These are phyloP conservation scores for Podosphaera aphanis DNA, from an alignment of 2,329 filamentous ascomycete genomes.

Conservation along the genomic window DNA sequence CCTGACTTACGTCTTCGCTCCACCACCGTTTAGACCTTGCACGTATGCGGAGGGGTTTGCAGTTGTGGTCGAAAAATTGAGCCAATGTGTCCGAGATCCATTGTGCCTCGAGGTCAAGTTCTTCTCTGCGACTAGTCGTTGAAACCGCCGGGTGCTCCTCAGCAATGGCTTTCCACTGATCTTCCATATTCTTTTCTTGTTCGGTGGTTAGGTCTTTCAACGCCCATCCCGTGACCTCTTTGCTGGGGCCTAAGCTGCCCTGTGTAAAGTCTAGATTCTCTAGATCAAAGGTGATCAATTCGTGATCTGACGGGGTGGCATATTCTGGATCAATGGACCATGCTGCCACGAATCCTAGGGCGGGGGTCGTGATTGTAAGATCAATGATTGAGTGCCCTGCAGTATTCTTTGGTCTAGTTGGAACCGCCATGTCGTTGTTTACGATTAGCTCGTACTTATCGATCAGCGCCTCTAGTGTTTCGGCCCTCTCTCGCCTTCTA, in stretches of 20 bases:
- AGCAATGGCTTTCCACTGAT: not conserved
- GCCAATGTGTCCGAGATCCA: not conserved
- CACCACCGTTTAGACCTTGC: not conserved
- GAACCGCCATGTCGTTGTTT: not conserved
- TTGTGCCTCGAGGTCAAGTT: not conserved
- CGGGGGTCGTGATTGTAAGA: not conserved
- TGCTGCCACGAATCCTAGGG: not conserved
- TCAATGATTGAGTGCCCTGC: not conserved
- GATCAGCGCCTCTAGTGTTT: not conserved
- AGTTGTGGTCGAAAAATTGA: not conserved
- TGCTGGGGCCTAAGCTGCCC: not conserved
- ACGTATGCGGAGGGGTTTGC: not conserved
- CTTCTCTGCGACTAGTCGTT: too few relatives aligned
- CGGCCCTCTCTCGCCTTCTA: not conserved
- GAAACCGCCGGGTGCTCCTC: too few relatives aligned
- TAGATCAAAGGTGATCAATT: not conserved
- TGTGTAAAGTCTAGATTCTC: not conserved
- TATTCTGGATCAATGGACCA: not conserved
- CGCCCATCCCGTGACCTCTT: not conserved
- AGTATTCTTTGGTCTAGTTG: not conserved
- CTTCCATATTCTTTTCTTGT: not conserved
- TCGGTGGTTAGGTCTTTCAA: not conserved
- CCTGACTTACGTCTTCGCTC: not conserved
- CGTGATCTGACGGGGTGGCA: not conserved
- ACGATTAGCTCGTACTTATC: not conserved